Base-by-base conservation (phyloP, 331 rosid genomes). In the Cucumis variabilis region DNA sequence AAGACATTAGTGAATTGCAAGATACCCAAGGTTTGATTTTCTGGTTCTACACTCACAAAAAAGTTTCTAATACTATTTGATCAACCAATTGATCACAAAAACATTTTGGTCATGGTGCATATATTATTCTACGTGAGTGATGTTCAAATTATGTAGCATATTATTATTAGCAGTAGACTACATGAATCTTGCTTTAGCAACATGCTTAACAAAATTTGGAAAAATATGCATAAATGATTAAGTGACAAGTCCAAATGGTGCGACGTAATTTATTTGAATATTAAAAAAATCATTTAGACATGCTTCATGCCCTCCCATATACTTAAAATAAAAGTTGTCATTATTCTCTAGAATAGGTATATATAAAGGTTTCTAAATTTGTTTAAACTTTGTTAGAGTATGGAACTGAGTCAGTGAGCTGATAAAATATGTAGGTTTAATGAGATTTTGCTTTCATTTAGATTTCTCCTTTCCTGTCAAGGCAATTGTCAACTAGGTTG, bases 291-390 rank as follows among this genome's bases (percentile, higher is more conserved):
- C 13, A 28, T 3, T 2, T 19, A 11, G 25, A 74, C 81, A 41
- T 74, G 81, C 23, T 74, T 44, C 81, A 74, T 74, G 81, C 81
- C 58, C 58, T 74, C 58, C 28, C 17, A 28, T 28, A n/a, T 11
- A 58, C 20, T 67, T 67, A 33, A 24, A 11, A 67, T 24, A 24
- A 67, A 12, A 67, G 12, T 25, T 5, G 19, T 67, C 13, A 16
- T 28, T 28, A 8, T 24, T 11, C 33, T 8, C 44, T 28, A 9
- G 6, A 44, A 44, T 0, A 13, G 9, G 76, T 7, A 11, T 41
- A 74, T 20, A 20, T 41, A 44, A 41, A 74, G 28, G 1, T 20
- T 50, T 33, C 55, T 15, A 33, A 33, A 33, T 69, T 69, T 41
- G 58, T 74, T 74, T 41, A 74, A 44, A 74, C 27, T 20, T 74